Percentiles rank a stretch among this genome's conserved stretches.
Evolutionary conservation across 495 filamentous ascomycete genomes (phyloP).

Genomic region (Tuber borchii): DNA sequence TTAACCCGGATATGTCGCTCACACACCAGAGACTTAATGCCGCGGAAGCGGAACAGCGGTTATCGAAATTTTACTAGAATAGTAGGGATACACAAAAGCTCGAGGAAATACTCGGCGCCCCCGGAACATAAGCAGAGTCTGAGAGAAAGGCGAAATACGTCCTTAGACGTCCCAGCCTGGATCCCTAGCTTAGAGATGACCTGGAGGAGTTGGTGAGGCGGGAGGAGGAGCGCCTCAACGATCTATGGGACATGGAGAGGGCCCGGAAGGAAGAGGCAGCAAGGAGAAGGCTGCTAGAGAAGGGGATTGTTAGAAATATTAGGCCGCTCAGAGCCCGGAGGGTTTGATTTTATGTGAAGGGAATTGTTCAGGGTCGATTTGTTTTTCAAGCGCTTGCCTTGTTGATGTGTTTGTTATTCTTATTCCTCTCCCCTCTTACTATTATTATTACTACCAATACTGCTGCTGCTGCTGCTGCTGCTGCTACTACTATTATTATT

Average conservation of each 20-base stretch:
- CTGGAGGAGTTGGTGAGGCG: not conserved
- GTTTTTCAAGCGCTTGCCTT: not conserved
- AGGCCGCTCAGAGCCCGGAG: not conserved
- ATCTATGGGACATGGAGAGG: too few relatives aligned
- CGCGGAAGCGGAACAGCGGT: not conserved
- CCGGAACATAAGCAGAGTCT: not conserved
- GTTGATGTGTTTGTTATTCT: not conserved
- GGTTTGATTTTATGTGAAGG: not conserved
- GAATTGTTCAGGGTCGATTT: not conserved
- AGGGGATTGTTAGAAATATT: too few relatives aligned
- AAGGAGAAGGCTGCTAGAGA: too few relatives aligned
- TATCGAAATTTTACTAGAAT: not conserved
- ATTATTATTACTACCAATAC: not conserved
- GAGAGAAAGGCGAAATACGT: not conserved
- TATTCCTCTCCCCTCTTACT: too few relatives aligned
- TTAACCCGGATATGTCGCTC: not conserved
- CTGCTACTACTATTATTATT: not conserved
- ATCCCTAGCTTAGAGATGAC: not conserved
- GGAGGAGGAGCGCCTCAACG: not conserved
- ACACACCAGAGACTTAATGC: not conserved
- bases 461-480: too few relatives aligned
- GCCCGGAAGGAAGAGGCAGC: too few relatives aligned
- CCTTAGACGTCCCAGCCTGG: not conserved
- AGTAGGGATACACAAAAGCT: not conserved
- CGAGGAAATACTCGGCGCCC: not conserved